Conservation (phyloP, 2,329 filamentous ascomycete genomes). For the Colletotrichum brevisporum region DNA sequence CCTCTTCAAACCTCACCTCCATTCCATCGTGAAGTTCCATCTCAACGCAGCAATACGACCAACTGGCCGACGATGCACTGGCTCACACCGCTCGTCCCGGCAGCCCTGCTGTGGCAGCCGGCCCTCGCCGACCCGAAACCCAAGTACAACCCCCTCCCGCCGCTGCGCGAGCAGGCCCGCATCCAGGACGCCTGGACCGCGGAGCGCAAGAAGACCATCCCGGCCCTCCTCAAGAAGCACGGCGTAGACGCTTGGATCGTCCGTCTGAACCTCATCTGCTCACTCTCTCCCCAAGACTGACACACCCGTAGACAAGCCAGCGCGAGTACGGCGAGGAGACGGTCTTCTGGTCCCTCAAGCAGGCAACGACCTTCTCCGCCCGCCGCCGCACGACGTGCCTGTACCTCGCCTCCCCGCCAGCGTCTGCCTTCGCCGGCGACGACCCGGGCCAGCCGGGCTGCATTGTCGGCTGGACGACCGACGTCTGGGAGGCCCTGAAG, state of each 20-base stretch:
- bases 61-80: constrained; percentile 21
- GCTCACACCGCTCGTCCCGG: constrained; percentile 22
- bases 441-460: constrained; percentile 50
- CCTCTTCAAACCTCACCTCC: neutral
- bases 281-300: neutral
- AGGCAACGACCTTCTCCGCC: constrained; percentile 61
- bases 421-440: constrained; percentile 41
- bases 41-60: neutral
- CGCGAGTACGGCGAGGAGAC: constrained; percentile 67
- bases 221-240: constrained; percentile 59
- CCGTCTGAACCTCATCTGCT: too few relatives aligned
- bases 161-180: constrained; percentile 59
- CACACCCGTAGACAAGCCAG: constrained; percentile 58
- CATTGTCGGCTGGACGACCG: constrained; percentile 40
- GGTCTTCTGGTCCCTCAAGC: constrained; percentile 65
- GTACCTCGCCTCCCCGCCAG: constrained; percentile 55
- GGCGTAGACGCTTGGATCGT: constrained; percentile 65
- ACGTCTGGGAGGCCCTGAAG: constrained; percentile 57
- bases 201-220: constrained; percentile 58
- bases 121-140: constrained; percentile 13
- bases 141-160: constrained; percentile 56
- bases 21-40: too few relatives aligned
- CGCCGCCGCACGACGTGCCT: constrained; percentile 65
- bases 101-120: constrained; percentile 13
- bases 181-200: constrained; percentile 61